Percentiles rank a stretch among this genome's conserved stretches.
Conservation (phyloP, 2,329 filamentous ascomycete genomes). For the Pyrenochaeta sp. region DNA sequence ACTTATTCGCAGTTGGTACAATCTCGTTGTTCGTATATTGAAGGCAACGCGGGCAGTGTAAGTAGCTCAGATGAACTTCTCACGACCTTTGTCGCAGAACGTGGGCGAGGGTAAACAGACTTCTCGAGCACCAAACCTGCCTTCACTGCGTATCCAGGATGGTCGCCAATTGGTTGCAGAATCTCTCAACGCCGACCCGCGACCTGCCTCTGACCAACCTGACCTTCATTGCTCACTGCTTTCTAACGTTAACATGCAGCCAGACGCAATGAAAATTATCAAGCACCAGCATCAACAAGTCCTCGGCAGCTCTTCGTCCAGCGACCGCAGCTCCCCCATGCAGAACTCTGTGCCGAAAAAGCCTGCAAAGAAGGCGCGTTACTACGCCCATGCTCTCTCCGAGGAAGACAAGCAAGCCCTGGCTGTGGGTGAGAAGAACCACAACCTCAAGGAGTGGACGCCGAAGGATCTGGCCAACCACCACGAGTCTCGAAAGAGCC, state of each 20-base stretch:
- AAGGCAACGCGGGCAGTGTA: not conserved
- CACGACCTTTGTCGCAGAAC: not conserved
- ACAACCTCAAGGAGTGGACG: conserved; percentile 30
- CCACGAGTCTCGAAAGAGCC: conserved; percentile 15
- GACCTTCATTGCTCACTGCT: not conserved
- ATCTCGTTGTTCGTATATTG: not conserved
- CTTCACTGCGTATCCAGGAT: not conserved
- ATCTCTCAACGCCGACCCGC: not conserved
- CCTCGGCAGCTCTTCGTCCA: not conserved
- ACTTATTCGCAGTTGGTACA: not conserved
- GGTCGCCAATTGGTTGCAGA: not conserved
- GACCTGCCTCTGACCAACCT: not conserved
- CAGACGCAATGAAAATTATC: not conserved
- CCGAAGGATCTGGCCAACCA: conserved; percentile 12
- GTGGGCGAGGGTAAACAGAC: not conserved
- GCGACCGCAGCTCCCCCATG: not conserved
- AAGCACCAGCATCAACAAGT: conserved; percentile 1
- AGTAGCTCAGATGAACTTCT: not conserved
- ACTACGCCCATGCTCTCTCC: conserved; percentile 31
- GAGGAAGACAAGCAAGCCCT: conserved; percentile 25
- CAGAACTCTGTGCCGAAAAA: not conserved
- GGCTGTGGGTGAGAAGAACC: conserved; percentile 22
- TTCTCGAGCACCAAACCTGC: not conserved
- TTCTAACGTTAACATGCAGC: not conserved
- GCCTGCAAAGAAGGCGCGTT: conserved; percentile 20